phyloP scores from a whole-genome alignment of 805 yeast genomes.

The Cyberlindnera samutprakarnensis region DNA sequence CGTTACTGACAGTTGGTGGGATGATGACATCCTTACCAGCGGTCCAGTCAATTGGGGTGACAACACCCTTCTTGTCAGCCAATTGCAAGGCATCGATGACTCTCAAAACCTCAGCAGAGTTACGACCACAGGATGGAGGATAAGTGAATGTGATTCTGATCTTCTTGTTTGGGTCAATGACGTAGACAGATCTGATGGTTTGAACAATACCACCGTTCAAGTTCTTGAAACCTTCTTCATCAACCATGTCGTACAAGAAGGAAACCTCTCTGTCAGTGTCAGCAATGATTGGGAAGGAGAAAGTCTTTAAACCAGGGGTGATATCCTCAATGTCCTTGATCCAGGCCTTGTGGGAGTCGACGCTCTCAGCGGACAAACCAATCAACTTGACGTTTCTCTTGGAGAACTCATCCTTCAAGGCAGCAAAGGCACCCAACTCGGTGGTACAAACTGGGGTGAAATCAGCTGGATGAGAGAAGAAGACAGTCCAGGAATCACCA shows the following conservation, averaged over 20 bases:
- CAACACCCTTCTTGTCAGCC: constrained; percentile 76
- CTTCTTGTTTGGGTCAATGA: constrained; percentile 87
- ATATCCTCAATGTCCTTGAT: constrained; percentile 86
- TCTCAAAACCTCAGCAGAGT: constrained; percentile 87
- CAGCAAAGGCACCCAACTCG: constrained; percentile 90
- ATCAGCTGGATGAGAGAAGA: constrained; percentile 94
- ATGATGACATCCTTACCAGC: constrained; percentile 88
- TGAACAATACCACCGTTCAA: constrained; percentile 65
- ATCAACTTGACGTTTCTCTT: constrained; percentile 81
- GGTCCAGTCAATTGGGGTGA: constrained; percentile 89
- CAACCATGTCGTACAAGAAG: constrained; percentile 79
- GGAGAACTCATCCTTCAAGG: constrained; percentile 81
- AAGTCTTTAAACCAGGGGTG: constrained; percentile 56
- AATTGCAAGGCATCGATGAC: constrained; percentile 83
- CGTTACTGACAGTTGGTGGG: constrained; percentile 79
- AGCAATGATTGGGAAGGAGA: constrained; percentile 86
- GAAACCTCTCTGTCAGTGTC: constrained; percentile 83
- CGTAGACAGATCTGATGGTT: constrained; percentile 87
- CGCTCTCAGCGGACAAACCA: constrained; percentile 82
- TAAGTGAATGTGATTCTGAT: constrained; percentile 80
- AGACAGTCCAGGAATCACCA: constrained; percentile 79
- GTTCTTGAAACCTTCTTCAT: constrained; percentile 74
- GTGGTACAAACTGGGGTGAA: constrained; percentile 97
- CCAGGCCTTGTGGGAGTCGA: constrained; percentile 79
- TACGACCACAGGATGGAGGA: constrained; percentile 94